These are phyloP conservation scores for Umbelopsis ramanniana DNA, from an alignment of 192 early-diverging fungal genomes.

Conservation along the genomic window DNA sequence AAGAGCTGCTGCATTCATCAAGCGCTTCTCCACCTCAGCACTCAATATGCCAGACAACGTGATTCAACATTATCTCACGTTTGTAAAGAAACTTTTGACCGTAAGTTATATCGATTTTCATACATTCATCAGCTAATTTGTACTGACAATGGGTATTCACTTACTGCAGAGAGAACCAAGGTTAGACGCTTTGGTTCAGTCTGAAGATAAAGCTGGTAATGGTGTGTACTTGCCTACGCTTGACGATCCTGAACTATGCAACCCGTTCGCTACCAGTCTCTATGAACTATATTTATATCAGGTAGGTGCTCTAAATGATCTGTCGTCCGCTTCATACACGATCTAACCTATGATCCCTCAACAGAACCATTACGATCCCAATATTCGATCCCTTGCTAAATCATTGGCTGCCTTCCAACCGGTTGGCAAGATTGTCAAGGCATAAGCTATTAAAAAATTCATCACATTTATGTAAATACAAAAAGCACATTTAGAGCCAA, in stretches of 20 bases:
- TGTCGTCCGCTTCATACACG: not conserved
- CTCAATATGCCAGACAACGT: conserved; percentile 80
- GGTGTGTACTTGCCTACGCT: conserved; percentile 81
- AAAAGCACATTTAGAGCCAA: not conserved
- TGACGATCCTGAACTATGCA: conserved; percentile 94
- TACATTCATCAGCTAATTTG: conserved; percentile 12
- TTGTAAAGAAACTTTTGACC: conserved; percentile 64
- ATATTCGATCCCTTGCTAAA: conserved; percentile 50
- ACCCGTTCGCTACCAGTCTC: conserved; percentile 90
- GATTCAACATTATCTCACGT: conserved; percentile 68
- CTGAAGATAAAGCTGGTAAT: conserved; percentile 61
- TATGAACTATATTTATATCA: conserved; percentile 85
- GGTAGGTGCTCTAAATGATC: conserved; percentile 46
- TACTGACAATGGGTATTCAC: not conserved
- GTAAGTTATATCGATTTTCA: conserved; percentile 34
- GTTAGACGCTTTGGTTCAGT: conserved; percentile 55
- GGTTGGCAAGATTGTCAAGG: conserved; percentile 21
- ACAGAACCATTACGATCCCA: conserved; percentile 64
- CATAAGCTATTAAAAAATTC: not conserved
- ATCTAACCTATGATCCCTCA: not conserved
- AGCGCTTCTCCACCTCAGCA: conserved; percentile 74
- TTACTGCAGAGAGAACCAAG: conserved; percentile 50
- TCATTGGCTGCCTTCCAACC: conserved; percentile 46
- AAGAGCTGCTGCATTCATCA: conserved; percentile 87
- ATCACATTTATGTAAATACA: conserved; percentile 15